phyloP scores from a whole-genome alignment of 768 basidiomycete species.

The Udeniomyces megalosporus region DNA sequence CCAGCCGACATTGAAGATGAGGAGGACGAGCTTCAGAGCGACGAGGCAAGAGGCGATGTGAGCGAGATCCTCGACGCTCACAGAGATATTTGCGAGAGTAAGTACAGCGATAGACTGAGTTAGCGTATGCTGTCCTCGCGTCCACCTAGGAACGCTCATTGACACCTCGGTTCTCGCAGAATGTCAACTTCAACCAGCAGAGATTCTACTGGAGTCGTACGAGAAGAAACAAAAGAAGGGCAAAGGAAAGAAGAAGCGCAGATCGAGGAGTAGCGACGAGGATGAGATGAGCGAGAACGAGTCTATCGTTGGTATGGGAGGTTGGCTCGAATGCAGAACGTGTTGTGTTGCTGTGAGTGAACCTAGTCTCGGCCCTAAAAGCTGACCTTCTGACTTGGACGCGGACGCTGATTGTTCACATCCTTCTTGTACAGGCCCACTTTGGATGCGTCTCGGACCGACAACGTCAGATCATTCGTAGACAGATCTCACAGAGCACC shows the following conservation, averaged over 20 bases:
- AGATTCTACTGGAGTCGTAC: not conserved
- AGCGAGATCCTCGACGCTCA: not conserved
- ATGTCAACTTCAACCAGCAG: not conserved
- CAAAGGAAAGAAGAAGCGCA: slow-evolving; percentile 33
- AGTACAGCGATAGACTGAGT: no score
- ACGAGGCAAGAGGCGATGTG: not conserved
- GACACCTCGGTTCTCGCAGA: no score
- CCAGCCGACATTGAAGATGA: not conserved
- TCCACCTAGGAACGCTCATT: no score
- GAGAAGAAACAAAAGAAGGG: slow-evolving; percentile 29
- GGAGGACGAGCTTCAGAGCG: not conserved
- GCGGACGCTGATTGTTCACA: not conserved
- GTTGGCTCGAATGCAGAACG: slow-evolving; percentile 70
- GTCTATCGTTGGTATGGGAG: slow-evolving; percentile 41
- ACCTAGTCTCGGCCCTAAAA: slow-evolving; percentile 38
- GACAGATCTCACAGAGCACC: not conserved
- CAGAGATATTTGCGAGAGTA: not conserved
- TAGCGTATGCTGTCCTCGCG: not conserved
- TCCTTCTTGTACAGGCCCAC: not conserved
- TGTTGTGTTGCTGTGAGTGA: slow-evolving; percentile 66
- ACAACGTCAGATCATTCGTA: not conserved
- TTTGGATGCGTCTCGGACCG: slow-evolving; percentile 8
- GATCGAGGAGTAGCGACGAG: slow-evolving; percentile 36
- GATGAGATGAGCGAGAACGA: slow-evolving; percentile 43
- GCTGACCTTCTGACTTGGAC: not conserved